phyloP scores from a whole-genome alignment of 179 eudicot genomes.

The Beta macrorhiza region DNA sequence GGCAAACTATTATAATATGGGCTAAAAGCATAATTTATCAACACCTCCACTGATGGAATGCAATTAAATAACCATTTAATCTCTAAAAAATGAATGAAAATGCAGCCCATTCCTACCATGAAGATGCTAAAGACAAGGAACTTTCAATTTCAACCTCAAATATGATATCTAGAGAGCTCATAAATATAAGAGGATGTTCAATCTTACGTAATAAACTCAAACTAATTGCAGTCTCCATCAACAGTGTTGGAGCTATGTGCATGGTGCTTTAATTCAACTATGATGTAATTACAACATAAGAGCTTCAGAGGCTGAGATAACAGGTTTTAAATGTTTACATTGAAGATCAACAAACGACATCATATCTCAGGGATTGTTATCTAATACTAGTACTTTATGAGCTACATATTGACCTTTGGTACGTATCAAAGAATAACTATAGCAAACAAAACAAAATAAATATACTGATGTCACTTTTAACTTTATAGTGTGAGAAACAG shows the following conservation, averaged over 20 bases:
- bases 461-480: neutral
- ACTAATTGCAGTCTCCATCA: neutral
- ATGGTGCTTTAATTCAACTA: no score
- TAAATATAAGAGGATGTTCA: neutral
- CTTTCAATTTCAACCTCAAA: neutral
- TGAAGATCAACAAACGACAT: neutral
- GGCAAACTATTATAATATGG: slow-evolving; percentile 11
- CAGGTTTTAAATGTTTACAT: neutral
- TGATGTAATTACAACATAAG: neutral
- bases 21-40: slow-evolving; percentile 2
- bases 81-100: neutral
- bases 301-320: neutral
- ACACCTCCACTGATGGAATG: slow-evolving; percentile 7
- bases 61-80: neutral
- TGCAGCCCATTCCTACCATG: neutral
- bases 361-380: neutral
- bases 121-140: neutral
- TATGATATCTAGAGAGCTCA: neutral
- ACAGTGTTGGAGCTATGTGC: neutral
- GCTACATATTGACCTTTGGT: neutral
- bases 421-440: neutral
- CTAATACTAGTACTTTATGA: neutral
- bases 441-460: neutral
- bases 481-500: no score
- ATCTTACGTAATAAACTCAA: neutral